Base-by-base conservation (phyloP, 257 asterid species). In the Lavandula angustifolia region DNA sequence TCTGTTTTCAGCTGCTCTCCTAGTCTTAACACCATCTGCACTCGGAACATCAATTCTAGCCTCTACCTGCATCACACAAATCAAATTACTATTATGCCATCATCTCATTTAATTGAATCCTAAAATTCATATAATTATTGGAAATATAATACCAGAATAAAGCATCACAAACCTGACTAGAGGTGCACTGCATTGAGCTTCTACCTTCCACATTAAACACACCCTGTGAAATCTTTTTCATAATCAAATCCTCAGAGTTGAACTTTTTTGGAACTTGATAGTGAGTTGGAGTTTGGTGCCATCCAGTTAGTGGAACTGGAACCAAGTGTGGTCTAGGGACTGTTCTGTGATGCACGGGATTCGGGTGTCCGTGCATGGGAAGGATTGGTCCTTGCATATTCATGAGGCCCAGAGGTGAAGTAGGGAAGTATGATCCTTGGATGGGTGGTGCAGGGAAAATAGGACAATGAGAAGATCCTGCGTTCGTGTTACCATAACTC, bases 391-490 rank as follows among this genome's bases (percentile, higher is more conserved):
- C 80, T 22, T 22, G 27, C 27, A 22, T 22, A 22, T 22, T 22
- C 27, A 22, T 22, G 27, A 22, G 27, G 27, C 27, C 27, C 27
- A 22, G 27, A 22, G 27, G 1, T 22, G 27, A 22, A 22, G 1
- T 22, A 22, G 27, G 27, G 27, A 22, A 22, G 27, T 22, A 22
- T 22, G 27, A 22, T 22, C 27, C 27, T 22, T 22, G 27, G 27
- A 22, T 22, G n/a, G 78, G 6, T 4, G 75, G 68, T 29, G 73
- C 49, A 1, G 89, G 84, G 60, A 69, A 77, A 55, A 83, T 17
- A 5, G 95, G 85, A 75, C 40, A 72, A 34, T 73, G 74, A 3
- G 75, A 82, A 44, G 86, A 43, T 77, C 82, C 79, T 55, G 80
- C 78, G 33, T 63, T 80, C 81, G 76, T 78, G 76, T 82, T 54